Evolutionary conservation across 2,329 filamentous ascomycete genomes (phyloP), one percentile per base, ranked within the genome.

Genomic region (Fusarium fracticaudum): DNA sequence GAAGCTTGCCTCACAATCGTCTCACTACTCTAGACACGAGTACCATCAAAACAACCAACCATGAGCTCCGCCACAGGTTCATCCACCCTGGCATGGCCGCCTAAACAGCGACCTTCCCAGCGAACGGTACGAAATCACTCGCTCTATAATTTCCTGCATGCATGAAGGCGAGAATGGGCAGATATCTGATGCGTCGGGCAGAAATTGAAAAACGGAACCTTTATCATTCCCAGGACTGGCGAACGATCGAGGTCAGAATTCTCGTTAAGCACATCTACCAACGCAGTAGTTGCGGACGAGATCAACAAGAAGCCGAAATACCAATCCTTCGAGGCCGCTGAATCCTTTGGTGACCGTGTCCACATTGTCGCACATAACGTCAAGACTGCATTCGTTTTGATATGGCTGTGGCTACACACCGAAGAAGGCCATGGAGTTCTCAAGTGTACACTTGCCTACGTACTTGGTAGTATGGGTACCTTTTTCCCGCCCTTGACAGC

Each of bases 371-470:
- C 76, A 37, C 81, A 85, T 51, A 85, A 84, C 61, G 71, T 85
- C 60, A 83, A 78, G 60, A 76, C 85, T 35, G 75, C 81, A 7
- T 81, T 83, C 57, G 79, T 87, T 54, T 88, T 89, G 82, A 79
- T 82, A 65, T 96, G 94, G 77, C 65, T 71, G 60, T 79, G 77
- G 86, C 79, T 91, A 12, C 85, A 88, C 43, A 95, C 94, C 1
- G 91, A 92, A 40, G 91, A 89, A 40, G 95, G 94, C 11, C 91
- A 92, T 67, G 93, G 92, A 44, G 93, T 98, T 60, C 85, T 98
- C 78, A 98, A 98, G 83, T 98, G 95, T 85, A 95, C 94, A 38
- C 84, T 98, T 70, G 96, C 95, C 50, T 98, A 98, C 83, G 85
- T 97, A 8, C 83, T 98, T 40, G 96, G 94, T 24, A 97, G 94